phyloP scores from a whole-genome alignment of 371 early-diverging fungal genomes.

The Nematocida sp. region DNA sequence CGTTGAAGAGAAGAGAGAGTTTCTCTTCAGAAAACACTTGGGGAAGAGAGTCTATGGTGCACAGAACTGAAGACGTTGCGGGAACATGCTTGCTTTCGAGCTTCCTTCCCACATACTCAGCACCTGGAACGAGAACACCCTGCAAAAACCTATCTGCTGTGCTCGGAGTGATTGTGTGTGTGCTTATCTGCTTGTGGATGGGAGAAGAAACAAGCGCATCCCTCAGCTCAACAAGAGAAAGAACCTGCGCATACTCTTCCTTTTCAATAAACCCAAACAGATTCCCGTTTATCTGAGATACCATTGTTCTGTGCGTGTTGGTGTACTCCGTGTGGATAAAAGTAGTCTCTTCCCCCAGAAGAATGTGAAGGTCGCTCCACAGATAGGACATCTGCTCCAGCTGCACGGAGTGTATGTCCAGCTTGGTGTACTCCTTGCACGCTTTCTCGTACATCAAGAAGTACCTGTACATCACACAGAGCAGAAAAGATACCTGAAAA shows the following conservation, averaged over 20 bases:
- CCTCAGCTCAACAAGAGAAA: conserved; percentile 1
- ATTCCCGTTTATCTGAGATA: not conserved
- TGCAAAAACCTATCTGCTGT: no score
- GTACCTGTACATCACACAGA: conserved; percentile 38
- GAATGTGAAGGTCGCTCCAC: conserved; percentile 29
- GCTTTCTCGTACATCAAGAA: conserved; percentile 1
- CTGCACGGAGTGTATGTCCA: conserved; percentile 6
- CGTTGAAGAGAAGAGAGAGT: no score
- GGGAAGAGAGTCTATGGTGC: not conserved
- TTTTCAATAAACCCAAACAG: not conserved
- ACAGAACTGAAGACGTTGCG: no score
- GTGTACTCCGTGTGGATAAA: not conserved
- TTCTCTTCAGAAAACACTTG: no score
- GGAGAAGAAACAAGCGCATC: conserved; percentile 20
- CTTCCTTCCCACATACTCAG: no score
- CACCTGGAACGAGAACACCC: not conserved
- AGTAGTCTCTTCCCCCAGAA: not conserved
- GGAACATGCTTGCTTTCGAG: no score
- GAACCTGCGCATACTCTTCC: not conserved
- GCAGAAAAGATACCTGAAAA: not conserved
- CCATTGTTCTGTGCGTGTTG: not conserved
- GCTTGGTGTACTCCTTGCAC: not conserved
- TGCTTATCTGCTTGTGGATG: conserved; percentile 5
- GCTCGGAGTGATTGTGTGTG: not conserved
- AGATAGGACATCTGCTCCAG: conserved; percentile 23